phyloP scores from a whole-genome alignment of 108 stramenopile genomes.

The Aurantiochytrium sp. region DNA sequence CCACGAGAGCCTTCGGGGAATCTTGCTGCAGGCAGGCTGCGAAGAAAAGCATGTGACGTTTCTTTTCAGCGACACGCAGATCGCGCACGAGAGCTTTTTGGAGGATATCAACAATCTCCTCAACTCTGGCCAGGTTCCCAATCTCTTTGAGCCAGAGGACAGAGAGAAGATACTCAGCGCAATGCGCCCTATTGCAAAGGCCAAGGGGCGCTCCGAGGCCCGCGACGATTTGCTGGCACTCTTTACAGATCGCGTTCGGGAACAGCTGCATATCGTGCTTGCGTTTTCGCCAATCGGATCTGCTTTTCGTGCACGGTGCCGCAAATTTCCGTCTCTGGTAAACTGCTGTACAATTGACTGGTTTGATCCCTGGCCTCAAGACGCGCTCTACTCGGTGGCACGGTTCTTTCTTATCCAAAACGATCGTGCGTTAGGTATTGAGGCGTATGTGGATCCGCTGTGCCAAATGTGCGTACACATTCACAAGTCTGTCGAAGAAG shows the following conservation, averaged over 20 bases:
- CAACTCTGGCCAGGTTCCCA: constrained; percentile 55
- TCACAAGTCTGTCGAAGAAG: constrained; percentile 46
- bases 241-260: constrained; percentile 49
- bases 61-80: constrained; percentile 58
- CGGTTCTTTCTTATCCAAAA: constrained; percentile 44
- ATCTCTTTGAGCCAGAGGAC: constrained; percentile 53
- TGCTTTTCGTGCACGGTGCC: constrained; percentile 52
- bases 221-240: constrained; percentile 43
- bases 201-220: constrained; percentile 42
- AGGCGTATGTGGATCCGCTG: constrained; percentile 38
- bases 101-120: constrained; percentile 59
- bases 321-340: constrained; percentile 54
- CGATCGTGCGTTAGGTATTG: constrained; percentile 44
- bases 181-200: constrained; percentile 45
- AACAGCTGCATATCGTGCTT: constrained; percentile 52
- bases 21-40: constrained; percentile 43
- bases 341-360: constrained; percentile 67
- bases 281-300: constrained; percentile 63
- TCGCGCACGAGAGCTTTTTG: constrained; percentile 46
- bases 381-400: constrained; percentile 63
- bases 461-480: constrained; percentile 43
- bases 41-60: constrained; percentile 45
- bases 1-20: constrained; percentile 46
- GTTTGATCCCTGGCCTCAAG: constrained; percentile 69
- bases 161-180: constrained; percentile 29